These are phyloP conservation scores for Huiozyma sinensis DNA, from an alignment of 805 yeast genomes.

Conservation along the genomic window DNA sequence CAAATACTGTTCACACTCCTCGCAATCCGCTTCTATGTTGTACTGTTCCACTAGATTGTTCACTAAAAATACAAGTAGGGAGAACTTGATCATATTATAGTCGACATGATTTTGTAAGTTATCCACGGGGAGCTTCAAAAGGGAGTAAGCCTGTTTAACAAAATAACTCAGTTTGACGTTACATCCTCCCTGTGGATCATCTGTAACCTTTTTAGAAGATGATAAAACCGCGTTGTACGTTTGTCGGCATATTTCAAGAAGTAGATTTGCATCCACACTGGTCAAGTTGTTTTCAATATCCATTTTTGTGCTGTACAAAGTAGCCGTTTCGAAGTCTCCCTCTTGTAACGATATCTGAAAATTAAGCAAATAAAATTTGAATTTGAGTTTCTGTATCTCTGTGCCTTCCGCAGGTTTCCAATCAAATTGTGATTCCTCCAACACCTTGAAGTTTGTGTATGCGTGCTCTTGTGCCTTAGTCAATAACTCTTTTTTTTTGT, in stretches of 20 bases:
- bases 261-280: slow-evolving; percentile 8
- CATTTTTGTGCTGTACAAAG: slow-evolving; percentile 27
- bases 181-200: slow-evolving; percentile 4
- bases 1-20: slow-evolving; percentile 12
- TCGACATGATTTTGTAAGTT: slow-evolving; percentile 10
- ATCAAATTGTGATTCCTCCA: slow-evolving; percentile 13
- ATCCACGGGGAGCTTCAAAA: not conserved
- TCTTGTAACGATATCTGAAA: slow-evolving; percentile 25
- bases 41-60: slow-evolving; percentile 20
- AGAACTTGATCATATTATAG: slow-evolving; percentile 12
- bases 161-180: slow-evolving; percentile 9
- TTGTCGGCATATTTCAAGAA: slow-evolving; percentile 26
- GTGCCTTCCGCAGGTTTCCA: not conserved
- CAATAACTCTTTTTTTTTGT: slow-evolving; percentile 7
- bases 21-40: not conserved
- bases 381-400: slow-evolving; percentile 12
- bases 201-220: slow-evolving; percentile 23
- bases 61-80: slow-evolving; percentile 19
- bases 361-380: slow-evolving; percentile 25
- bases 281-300: slow-evolving; percentile 9
- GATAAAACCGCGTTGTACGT: slow-evolving; percentile 21
- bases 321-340: slow-evolving; percentile 30
- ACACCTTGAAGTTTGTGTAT: slow-evolving; percentile 16
- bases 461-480: slow-evolving; percentile 23
- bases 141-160: slow-evolving; percentile 6